Evolutionary conservation across 2,329 filamentous ascomycete genomes (phyloP).

Genomic region (Botrytis elliptica): DNA sequence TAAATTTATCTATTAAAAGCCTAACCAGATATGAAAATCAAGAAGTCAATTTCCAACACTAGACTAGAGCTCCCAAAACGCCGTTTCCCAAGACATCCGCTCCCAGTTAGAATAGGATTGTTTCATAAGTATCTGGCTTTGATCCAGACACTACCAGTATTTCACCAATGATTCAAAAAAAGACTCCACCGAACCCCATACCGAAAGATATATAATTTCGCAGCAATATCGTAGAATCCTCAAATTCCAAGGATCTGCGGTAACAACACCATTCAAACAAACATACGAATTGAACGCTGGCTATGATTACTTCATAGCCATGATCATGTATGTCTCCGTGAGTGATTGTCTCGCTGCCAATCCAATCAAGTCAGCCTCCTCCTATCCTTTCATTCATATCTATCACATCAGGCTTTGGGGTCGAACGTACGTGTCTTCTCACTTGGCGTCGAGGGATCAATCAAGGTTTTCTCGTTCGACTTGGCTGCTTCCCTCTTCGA

Average conservation of each 20-base stretch:
- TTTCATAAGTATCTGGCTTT: not conserved
- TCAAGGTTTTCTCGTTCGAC: not conserved
- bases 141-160: not conserved
- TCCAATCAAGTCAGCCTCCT: not conserved
- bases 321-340: conserved; percentile 26
- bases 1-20: conserved; percentile 24
- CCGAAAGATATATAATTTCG: not conserved
- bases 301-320: conserved; percentile 25
- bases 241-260: not conserved
- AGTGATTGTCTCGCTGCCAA: conserved; percentile 2
- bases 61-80: not conserved
- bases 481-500: not conserved
- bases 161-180: not conserved
- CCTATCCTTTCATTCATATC: not conserved
- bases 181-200: not conserved
- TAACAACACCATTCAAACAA: not conserved
- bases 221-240: not conserved
- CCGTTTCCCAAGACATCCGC: not conserved
- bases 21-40: conserved; percentile 9
- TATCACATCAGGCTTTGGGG: not conserved
- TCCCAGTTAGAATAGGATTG: not conserved
- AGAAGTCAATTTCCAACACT: not conserved
- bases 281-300: not conserved
- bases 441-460: not conserved
- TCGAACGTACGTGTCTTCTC: conserved; percentile 12